Percentiles rank a stretch among this genome's conserved stretches.
Conservation (phyloP, 1,284 basidiomycete genomes). For the Microbotryum lychnidis-dioicae region DNA sequence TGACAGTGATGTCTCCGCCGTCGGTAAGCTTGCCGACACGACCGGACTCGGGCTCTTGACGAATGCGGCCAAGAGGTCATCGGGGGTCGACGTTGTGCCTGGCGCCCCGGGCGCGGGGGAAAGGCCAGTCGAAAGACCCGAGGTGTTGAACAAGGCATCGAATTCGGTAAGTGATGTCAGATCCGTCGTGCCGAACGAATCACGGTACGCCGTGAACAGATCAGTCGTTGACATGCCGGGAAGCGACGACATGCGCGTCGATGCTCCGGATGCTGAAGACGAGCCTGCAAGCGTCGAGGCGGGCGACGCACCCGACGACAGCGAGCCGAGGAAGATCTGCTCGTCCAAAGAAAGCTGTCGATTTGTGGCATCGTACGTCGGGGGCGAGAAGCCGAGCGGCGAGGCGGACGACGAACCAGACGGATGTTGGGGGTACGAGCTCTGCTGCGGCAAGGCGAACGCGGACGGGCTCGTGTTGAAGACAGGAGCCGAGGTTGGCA, state of each 20-base stretch:
- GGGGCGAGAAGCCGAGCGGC: neutral
- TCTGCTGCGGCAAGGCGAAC: neutral
- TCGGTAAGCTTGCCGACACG: no score
- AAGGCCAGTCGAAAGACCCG: neutral
- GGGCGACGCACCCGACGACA: neutral
- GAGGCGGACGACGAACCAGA: no score
- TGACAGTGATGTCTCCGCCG: neutral
- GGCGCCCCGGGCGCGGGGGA: neutral
- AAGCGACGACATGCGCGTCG: neutral
- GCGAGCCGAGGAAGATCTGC: neutral
- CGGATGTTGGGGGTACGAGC: neutral
- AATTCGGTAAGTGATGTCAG: constrained; percentile 20
- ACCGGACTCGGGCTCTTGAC: constrained; percentile 5
- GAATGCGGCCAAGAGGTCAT: constrained; percentile 2
- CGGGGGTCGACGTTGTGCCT: neutral
- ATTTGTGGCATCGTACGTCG: neutral
- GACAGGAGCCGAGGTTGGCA: neutral
- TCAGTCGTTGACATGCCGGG: constrained; percentile 6
- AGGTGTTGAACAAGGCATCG: constrained; percentile 19
- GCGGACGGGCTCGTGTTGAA: neutral
- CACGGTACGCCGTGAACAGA: constrained; percentile 26
- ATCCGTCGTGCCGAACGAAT: constrained; percentile 12
- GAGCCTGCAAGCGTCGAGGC: neutral
- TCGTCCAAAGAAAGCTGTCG: neutral
- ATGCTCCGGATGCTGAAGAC: neutral